These are phyloP conservation scores for Leishmania gerbilli DNA, from an alignment of 208 protist genomes.

Conservation along the genomic window DNA sequence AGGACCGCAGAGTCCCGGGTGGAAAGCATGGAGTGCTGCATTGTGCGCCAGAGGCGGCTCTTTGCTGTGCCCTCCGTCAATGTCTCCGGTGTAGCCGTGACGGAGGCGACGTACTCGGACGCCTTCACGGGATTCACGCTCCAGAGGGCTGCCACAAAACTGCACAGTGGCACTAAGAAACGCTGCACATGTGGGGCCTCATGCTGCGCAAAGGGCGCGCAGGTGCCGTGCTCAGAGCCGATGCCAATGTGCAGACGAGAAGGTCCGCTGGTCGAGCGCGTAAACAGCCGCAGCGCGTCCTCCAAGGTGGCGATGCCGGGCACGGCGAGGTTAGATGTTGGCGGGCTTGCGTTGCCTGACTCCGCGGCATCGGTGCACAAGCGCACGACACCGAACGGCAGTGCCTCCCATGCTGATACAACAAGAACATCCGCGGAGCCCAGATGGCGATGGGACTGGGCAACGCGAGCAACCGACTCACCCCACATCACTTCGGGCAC, in stretches of 20 bases:
- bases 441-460: conserved; percentile 61
- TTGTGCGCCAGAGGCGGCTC: conserved; percentile 67
- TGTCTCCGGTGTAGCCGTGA: conserved; percentile 25
- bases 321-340: neutral
- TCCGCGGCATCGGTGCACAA: conserved; percentile 8
- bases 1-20: conserved; percentile 78
- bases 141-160: conserved; percentile 76
- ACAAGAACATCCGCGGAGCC: conserved; percentile 48
- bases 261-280: neutral
- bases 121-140: conserved; percentile 48
- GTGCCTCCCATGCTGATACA: conserved; percentile 34
- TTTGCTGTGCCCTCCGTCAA: conserved; percentile 34
- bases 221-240: conserved; percentile 33
- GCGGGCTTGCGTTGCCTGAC: neutral
- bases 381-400: conserved; percentile 62
- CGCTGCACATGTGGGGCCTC: conserved; percentile 29
- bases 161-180: conserved; percentile 47
- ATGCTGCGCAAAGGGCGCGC: conserved; percentile 30
- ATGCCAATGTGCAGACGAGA: conserved; percentile 50
- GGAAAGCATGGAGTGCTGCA: conserved; percentile 86
- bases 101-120: conserved; percentile 41
- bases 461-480: conserved; percentile 62
- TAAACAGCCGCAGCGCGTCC: conserved; percentile 35
- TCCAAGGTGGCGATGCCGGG: conserved; percentile 11
- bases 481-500: conserved; percentile 41